These are phyloP conservation scores for Athelia psychrophila DNA, from an alignment of 1,284 basidiomycete genomes.

Conservation along the genomic window DNA sequence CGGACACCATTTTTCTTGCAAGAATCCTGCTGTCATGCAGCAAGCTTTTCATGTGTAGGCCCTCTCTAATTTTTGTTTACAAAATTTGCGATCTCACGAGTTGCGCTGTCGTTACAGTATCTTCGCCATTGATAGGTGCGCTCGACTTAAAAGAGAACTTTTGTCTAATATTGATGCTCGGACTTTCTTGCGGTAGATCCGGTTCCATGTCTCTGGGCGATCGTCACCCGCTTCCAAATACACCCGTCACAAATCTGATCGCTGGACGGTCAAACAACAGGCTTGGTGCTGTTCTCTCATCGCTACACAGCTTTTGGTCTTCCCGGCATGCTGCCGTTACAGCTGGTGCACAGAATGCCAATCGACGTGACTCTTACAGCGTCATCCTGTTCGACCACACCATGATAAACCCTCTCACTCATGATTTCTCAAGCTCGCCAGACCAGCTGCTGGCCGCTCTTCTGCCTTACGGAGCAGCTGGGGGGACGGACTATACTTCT, in stretches of 20 bases:
- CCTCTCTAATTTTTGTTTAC: background rate
- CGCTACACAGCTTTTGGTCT: conserved; percentile 52
- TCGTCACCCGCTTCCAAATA: conserved; percentile 39
- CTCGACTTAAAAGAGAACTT: background rate
- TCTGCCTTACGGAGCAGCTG: conserved; percentile 26
- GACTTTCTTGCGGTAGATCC: conserved; percentile 36
- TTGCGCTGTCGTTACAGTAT: conserved; percentile 30
- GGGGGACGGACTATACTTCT: conserved; percentile 47
- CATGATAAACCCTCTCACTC: conserved; percentile 27
- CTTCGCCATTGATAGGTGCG: conserved; percentile 49
- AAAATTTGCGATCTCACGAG: background rate
- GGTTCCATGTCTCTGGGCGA: conserved; percentile 46
- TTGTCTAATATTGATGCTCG: background rate
- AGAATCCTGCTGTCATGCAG: conserved; percentile 51
- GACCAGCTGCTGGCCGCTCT: conserved; percentile 41
- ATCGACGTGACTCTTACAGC: conserved; percentile 56
- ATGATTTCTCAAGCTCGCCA: conserved; percentile 50
- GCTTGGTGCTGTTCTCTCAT: conserved; percentile 56
- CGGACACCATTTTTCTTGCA: conserved; percentile 52
- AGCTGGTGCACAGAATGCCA: conserved; percentile 17
- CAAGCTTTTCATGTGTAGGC: conserved; percentile 61
- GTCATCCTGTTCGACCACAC: conserved; percentile 47
- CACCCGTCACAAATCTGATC: conserved; percentile 42
- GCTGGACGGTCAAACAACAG: conserved; percentile 39
- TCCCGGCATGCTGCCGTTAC: conserved; percentile 41